phyloP scores from a whole-genome alignment of 345 rosid species.

The Arabis hirsuta region DNA sequence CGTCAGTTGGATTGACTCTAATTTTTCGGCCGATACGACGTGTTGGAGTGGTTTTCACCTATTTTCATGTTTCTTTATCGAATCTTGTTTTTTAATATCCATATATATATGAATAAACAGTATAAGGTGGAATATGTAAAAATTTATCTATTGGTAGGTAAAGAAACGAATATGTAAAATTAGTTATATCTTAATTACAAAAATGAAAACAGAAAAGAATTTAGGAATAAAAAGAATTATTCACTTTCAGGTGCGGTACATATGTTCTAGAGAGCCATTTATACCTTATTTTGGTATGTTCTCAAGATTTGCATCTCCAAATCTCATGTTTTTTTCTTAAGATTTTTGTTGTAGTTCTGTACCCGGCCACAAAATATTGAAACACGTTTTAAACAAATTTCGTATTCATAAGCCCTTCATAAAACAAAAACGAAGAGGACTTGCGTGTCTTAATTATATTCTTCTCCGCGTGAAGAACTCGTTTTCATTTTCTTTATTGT shows the following conservation, averaged over 20 bases:
- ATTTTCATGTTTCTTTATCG: too few relatives aligned
- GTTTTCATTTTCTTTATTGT: not conserved
- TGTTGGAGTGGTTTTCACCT: too few relatives aligned
- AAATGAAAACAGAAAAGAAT: not conserved
- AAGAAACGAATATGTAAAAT: slow-evolving; percentile 22
- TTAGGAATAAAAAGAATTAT: slow-evolving; percentile 33
- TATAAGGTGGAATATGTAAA: not conserved
- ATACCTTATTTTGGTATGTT: slow-evolving; percentile 31
- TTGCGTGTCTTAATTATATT: not conserved
- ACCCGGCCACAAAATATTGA: not conserved
- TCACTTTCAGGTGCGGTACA: slow-evolving; percentile 35
- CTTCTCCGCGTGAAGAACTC: not conserved
- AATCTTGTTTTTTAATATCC: too few relatives aligned
- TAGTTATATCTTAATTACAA: not conserved
- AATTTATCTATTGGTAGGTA: slow-evolving; percentile 13
- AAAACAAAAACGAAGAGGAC: not conserved
- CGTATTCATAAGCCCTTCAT: not conserved
- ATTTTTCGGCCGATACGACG: too few relatives aligned
- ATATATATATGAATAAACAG: not conserved
- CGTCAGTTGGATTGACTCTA: too few relatives aligned
- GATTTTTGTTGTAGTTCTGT: not conserved
- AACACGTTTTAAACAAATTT: not conserved
- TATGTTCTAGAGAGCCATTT: slow-evolving; percentile 28
- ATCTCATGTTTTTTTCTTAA: not conserved
- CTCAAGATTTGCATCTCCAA: slow-evolving; percentile 10